Percentiles rank a stretch among this genome's conserved stretches.
Conservation (phyloP, 257 asterid species). For the Jasminum sambac region DNA sequence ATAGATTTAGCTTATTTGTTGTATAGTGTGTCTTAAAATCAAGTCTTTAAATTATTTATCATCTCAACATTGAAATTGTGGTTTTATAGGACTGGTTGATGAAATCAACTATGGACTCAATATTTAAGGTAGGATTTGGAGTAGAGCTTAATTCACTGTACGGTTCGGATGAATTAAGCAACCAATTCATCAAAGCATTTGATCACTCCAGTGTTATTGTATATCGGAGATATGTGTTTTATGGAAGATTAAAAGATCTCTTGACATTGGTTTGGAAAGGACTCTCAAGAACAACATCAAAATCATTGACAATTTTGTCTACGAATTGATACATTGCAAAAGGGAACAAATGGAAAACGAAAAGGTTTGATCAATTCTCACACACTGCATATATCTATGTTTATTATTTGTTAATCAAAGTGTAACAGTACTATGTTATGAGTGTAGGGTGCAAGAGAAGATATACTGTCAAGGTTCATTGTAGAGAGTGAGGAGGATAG, state of each 20-base stretch:
- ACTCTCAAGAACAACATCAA: constrained; percentile 37
- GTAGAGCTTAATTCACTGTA: constrained; percentile 57
- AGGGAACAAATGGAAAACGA: constrained; percentile 34
- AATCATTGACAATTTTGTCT: constrained; percentile 50
- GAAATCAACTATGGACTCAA: constrained; percentile 56
- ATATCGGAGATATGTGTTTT: constrained; percentile 43
- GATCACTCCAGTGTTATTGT: constrained; percentile 58
- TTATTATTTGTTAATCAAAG: too few species aligned
- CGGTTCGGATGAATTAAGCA: constrained; percentile 57
- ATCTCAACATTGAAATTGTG: neutral
- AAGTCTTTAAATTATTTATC: neutral
- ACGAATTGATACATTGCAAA: constrained; percentile 48
- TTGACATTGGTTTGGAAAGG: constrained; percentile 54
- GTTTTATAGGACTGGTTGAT: constrained; percentile 52
- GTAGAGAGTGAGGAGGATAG: constrained; percentile 32
- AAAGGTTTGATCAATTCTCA: constrained; percentile 26
- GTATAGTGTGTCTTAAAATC: neutral
- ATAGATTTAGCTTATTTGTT: too few species aligned
- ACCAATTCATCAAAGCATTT: constrained; percentile 44
- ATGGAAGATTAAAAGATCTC: constrained; percentile 52
- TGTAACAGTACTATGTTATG: too few species aligned
- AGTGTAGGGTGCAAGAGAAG: constrained; percentile 50
- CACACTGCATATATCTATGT: too few species aligned
- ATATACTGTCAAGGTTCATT: constrained; percentile 58
- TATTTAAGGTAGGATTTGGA: constrained; percentile 57